phyloP scores from a whole-genome alignment of 2,329 filamentous ascomycete genomes.

The Cercospora sp. region DNA sequence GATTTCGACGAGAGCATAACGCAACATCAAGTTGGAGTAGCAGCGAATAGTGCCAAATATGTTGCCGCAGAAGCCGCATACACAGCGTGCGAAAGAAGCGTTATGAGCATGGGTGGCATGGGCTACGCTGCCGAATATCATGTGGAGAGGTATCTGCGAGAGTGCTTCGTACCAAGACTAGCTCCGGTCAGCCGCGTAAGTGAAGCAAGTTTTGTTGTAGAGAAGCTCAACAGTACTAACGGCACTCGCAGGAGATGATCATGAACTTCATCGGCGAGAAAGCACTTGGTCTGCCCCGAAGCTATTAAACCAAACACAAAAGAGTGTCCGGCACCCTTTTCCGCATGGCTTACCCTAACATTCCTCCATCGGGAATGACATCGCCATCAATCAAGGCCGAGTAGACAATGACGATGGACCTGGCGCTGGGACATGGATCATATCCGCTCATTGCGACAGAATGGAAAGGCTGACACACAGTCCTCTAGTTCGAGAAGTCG shows the following conservation, averaged over 20 bases:
- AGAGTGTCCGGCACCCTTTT: not conserved
- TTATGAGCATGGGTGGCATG: constrained; percentile 62
- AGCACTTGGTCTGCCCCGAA: constrained; percentile 65
- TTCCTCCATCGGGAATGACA: not conserved
- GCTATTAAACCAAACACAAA: constrained; percentile 53
- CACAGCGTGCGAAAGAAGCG: constrained; percentile 59
- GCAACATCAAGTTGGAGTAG: constrained; percentile 53
- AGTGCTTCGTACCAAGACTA: constrained; percentile 60
- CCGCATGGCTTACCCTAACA: not conserved
- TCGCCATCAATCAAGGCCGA: not conserved
- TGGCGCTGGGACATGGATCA: not conserved
- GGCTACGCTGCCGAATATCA: constrained; percentile 64
- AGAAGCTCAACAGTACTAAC: not conserved
- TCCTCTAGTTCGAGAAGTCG: not conserved
- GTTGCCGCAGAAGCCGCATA: constrained; percentile 62
- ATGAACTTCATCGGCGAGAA: constrained; percentile 71
- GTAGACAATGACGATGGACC: not conserved
- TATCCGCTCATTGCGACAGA: not conserved
- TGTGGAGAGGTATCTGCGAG: constrained; percentile 60
- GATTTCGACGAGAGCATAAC: constrained; percentile 42
- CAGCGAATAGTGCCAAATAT: constrained; percentile 59
- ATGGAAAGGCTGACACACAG: not conserved
- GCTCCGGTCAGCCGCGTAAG: constrained; percentile 58
- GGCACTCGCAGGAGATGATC: constrained; percentile 63
- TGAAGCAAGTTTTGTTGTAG: constrained; percentile 1